Evolutionary conservation across 805 yeast species (phyloP), one percentile per base, ranked within the genome.

Genomic region (Debaryomyces maramus): DNA sequence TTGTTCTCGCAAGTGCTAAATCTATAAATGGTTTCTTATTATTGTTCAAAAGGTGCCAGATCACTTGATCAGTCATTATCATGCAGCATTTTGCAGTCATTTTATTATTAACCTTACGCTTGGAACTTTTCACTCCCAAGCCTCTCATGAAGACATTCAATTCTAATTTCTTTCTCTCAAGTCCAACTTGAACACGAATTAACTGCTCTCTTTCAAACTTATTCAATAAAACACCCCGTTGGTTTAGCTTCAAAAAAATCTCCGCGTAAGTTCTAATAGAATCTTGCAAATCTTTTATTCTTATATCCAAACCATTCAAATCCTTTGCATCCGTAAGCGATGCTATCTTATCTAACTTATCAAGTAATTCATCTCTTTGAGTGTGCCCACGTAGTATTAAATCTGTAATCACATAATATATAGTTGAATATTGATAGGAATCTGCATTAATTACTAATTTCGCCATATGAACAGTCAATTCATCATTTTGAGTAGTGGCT

Each of bases 1-100:
- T 67, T 2, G 85, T 75, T 22, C 76, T 72, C 1, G 83, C 81
- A 10, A 90, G 54, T 0, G 83, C 81, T 40, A 88, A 66, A 49
- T 85, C 91, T 37, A 88, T 58, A 50, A 90, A 80, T 8, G 91
- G 87, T 11, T 67, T 55, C 17, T 85, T 64, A 6, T 73, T 60
- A 8, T 77, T 78, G 40, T 78, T 80, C 42, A 88, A 64, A 56
- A 90, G 66, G 52, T 85, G 91, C 60, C 88, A 67, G 30, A 81
- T 78, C 30, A 88, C 70, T 44, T 84, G 83, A 48, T 83, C 89
- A 0, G 90, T 80, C 18, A 52, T 38, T 16, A 65, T 53, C 23
- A 45, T 47, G 61, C 63, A 60, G 17, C 47, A 39, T 15, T 53
- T 44, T 6, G 60, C 34, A n/a, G 49, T 53, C 10, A 54, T 45